Evolutionary conservation across 2,329 filamentous ascomycete genomes (phyloP), one percentile per base, ranked within the genome.

Genomic region (Cadophora malorum): DNA sequence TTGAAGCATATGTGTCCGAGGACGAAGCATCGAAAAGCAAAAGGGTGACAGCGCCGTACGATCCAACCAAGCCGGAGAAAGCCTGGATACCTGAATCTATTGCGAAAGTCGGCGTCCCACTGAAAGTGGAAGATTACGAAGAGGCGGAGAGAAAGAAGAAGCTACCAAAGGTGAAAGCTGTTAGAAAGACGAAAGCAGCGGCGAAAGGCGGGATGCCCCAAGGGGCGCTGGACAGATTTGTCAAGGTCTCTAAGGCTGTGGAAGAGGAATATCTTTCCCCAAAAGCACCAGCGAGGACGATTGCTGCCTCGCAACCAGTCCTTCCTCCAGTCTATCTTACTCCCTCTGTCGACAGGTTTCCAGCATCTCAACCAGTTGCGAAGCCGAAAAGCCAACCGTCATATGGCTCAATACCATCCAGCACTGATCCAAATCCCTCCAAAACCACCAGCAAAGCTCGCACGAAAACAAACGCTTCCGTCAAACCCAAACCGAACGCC

Each of bases 61-160:
- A 94, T 73, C 91, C 93, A 0, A 84, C 83, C 9, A 83, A 88
- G 33, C 81, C 88, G 1, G 87, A 92, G 50, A 86, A 90, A 70
- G 78, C 86, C 10, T 95, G 92, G 92, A 79, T 94, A 6, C 83
- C 91, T 25, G 87, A 90, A 72, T 83, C 85, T 0, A 82, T 92
- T 63, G 86, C 88, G 4, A 87, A 84, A 66, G 77, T 90, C 2
- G 91, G 91, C 0, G 84, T 90, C 65, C 91, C 91, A 3, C 79
- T 88, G 1, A 86, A 86, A 33, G 85, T 92, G 0, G 83, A 89
- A 70, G 85, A 86, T 52, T 94, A 90, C 85, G 86, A 92, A 73
- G 82, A 81, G 25, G 70, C 73, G 25, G 63, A 64, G 28, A 56
- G 50, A 49, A 59, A 73, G 10, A 69, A 72, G 50, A 69, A 75